Evolutionary conservation across 2,329 filamentous ascomycete species (phyloP).

Genomic region (Hymenoscyphus fructigenus): DNA sequence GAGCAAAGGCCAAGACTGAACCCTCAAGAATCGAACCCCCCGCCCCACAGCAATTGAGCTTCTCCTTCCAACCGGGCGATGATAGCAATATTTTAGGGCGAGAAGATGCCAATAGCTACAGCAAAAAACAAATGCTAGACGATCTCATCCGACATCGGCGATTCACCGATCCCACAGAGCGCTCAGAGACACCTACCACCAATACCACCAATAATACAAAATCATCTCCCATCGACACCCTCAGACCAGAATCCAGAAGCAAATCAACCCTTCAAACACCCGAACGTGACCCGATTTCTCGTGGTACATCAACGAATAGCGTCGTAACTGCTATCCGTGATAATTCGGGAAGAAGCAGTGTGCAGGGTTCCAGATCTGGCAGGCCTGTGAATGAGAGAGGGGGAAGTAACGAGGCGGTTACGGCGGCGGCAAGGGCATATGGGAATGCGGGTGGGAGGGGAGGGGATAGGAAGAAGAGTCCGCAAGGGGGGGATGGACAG

Average conservation of each 20-base stretch:
- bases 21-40: neutral
- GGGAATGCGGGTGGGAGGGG: neutral
- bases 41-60: conserved; percentile 13
- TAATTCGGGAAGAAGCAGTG: conserved; percentile 26
- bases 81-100: conserved; percentile 21
- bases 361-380: conserved; percentile 7
- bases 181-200: neutral
- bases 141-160: conserved; percentile 13
- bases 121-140: conserved; percentile 9
- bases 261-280: neutral
- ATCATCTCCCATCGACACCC: neutral
- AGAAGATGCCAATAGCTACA: neutral
- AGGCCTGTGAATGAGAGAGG: conserved; percentile 8
- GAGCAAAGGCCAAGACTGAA: neutral
- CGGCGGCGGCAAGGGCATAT: conserved; percentile 21
- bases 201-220: neutral
- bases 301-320: conserved; percentile 29
- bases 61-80: conserved; percentile 32
- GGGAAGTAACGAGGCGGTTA: conserved; percentile 23
- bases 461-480: neutral
- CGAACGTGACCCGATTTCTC: conserved; percentile 11
- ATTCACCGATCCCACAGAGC: neutral
- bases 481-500: neutral
- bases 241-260: conserved; percentile 1
- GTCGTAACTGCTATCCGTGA: conserved; percentile 29